Conservation (phyloP, 2,329 filamentous ascomycete genomes). For the Aureobasidium melanogenum region DNA sequence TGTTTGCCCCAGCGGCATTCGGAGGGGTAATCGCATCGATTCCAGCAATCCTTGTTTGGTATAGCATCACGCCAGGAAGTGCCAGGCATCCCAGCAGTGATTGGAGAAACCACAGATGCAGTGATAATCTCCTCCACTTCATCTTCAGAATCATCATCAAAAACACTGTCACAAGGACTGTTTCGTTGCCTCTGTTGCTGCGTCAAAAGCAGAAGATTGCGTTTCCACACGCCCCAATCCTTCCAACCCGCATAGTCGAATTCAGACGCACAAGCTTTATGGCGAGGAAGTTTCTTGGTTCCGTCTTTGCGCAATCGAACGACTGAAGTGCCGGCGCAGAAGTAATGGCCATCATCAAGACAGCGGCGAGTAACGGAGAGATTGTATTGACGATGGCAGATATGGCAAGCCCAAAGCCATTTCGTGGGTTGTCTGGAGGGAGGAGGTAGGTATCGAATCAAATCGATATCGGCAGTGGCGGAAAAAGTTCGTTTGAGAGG, state of each 20-base stretch:
- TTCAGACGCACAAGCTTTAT: constrained; percentile 39
- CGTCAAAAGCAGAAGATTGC: constrained; percentile 20
- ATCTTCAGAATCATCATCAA: constrained; percentile 13
- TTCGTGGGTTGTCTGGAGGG: constrained; percentile 27
- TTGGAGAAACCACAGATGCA: background rate
- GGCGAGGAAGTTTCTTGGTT: constrained; percentile 23
- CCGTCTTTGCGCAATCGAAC: constrained; percentile 25
- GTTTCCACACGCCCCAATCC: constrained; percentile 36
- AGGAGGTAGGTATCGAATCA: constrained; percentile 15
- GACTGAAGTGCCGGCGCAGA: constrained; percentile 40
- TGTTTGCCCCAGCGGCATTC: constrained; percentile 36
- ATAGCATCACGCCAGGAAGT: background rate
- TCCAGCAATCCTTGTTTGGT: constrained; percentile 33
- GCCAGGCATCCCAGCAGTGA: background rate
- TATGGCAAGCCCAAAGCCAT: constrained; percentile 48
- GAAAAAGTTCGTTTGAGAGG: constrained; percentile 17
- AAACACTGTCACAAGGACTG: constrained; percentile 1
- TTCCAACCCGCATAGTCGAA: constrained; percentile 48
- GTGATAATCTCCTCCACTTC: background rate
- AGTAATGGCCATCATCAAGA: constrained; percentile 45
- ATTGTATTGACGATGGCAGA: constrained; percentile 39
- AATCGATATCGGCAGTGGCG: constrained; percentile 13
- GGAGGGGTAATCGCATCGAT: constrained; percentile 36
- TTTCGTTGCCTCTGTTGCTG: constrained; percentile 12
- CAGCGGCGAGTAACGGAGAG: constrained; percentile 44